phyloP scores from a whole-genome alignment of 2,329 filamentous ascomycete species.

The Penicillium sp. region DNA sequence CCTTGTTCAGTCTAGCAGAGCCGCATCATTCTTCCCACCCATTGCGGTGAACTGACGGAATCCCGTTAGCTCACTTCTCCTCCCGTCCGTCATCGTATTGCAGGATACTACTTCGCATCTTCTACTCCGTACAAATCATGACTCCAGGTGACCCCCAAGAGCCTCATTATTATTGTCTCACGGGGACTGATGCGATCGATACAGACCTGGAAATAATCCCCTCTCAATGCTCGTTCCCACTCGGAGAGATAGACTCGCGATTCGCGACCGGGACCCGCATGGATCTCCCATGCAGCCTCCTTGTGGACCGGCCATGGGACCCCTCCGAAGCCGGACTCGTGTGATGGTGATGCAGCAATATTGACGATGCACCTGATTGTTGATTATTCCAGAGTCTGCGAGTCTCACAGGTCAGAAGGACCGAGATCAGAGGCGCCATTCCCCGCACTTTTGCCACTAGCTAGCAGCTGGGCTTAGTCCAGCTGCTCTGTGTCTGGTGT shows the following conservation, averaged over 20 bases:
- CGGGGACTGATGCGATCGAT: not conserved
- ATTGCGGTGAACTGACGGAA: not conserved
- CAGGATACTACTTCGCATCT: not conserved
- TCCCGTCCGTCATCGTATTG: not conserved
- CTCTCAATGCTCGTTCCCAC: not conserved
- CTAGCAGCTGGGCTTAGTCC: not conserved
- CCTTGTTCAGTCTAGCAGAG: not conserved
- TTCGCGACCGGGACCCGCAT: not conserved
- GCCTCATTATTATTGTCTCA: not conserved
- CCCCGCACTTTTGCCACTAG: constrained; percentile 2
- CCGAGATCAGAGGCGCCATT: not conserved
- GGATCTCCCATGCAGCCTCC: not conserved
- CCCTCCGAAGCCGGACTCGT: not conserved
- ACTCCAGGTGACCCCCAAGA: not conserved
- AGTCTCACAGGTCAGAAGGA: not conserved
- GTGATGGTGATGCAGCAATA: not conserved
- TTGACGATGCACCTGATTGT: not conserved
- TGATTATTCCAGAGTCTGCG: not conserved
- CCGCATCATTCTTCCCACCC: not conserved
- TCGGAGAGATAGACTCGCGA: not conserved
- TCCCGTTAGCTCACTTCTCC: not conserved
- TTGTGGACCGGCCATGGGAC: constrained; percentile 1
- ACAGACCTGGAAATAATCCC: no score
- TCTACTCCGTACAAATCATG: not conserved
- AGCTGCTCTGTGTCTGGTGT: no score